These are phyloP conservation scores for Cercophora sp. DNA, from an alignment of 495 filamentous ascomycete species.

Conservation along the genomic window DNA sequence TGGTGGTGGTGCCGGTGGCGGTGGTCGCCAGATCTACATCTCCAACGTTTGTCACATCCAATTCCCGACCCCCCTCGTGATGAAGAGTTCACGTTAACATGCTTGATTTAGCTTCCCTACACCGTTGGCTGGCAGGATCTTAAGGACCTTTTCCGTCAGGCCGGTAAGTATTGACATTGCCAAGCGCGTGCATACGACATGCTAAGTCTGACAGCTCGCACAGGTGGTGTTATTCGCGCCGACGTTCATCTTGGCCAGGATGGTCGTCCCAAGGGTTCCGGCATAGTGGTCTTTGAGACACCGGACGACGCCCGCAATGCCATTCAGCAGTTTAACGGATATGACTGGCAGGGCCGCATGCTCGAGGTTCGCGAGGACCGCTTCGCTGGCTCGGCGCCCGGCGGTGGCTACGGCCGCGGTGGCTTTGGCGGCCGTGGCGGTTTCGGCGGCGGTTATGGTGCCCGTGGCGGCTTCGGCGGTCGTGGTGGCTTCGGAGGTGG, in stretches of 20 bases:
- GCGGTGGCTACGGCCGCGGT: conserved; percentile 54
- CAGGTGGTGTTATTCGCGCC: conserved; percentile 86
- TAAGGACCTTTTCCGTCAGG: conserved; percentile 98
- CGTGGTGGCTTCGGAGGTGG: conserved; percentile 44
- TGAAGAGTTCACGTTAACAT: too few species aligned
- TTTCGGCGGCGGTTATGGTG: conserved; percentile 44
- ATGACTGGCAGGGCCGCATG: conserved; percentile 93
- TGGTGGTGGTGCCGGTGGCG: conserved; percentile 49
- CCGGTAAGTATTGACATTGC: conserved; percentile 69
- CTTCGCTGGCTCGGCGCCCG: conserved; percentile 68
- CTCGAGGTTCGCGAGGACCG: conserved; percentile 96
- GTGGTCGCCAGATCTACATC: conserved; percentile 85
- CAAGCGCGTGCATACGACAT: too few species aligned
- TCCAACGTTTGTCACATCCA: conserved; percentile 84
- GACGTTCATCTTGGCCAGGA: conserved; percentile 92
- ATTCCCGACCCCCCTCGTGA: conserved; percentile 18
- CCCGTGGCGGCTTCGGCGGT: conserved; percentile 33
- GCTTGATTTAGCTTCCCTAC: conserved; percentile 94
- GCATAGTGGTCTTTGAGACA: conserved; percentile 93
- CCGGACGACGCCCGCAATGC: conserved; percentile 92
- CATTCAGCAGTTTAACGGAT: conserved; percentile 95
- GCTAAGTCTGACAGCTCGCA: conserved; percentile 40
- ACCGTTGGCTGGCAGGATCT: conserved; percentile 98
- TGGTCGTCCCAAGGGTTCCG: conserved; percentile 91
- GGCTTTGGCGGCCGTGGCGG: conserved; percentile 51